These are phyloP conservation scores for Verticillium nubilum DNA, from an alignment of 2,329 filamentous ascomycete genomes.

Conservation along the genomic window DNA sequence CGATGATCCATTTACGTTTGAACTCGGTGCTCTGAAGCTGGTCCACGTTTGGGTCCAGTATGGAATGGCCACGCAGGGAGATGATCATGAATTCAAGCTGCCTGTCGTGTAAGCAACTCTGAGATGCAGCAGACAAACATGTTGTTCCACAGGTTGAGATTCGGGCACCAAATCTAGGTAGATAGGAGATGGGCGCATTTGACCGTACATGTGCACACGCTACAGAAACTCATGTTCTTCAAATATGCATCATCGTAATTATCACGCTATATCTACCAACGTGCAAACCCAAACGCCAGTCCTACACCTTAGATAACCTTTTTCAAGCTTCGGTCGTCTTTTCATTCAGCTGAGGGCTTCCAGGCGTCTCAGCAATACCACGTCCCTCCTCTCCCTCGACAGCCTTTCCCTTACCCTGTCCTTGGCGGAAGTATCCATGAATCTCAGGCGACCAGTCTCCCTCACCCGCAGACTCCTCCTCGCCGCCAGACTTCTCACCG, in stretches of 20 bases:
- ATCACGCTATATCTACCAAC: background rate
- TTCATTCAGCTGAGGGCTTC: background rate
- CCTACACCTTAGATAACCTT: background rate
- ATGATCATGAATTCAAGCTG: too few relatives aligned
- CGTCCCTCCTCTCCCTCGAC: background rate
- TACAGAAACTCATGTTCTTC: too few relatives aligned
- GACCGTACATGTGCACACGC: too few relatives aligned
- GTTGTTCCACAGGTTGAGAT: too few relatives aligned
- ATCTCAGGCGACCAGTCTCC: background rate
- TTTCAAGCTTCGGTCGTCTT: background rate
- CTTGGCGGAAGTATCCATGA: background rate
- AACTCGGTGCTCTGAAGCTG: too few relatives aligned
- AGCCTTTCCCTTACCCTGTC: background rate
- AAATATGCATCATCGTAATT: background rate
- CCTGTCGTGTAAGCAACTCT: too few relatives aligned
- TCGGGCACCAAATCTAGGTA: too few relatives aligned
- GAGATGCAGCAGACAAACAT: too few relatives aligned
- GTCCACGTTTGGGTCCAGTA: too few relatives aligned
- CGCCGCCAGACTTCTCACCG: slow-evolving; percentile 21
- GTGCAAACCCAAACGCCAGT: background rate
- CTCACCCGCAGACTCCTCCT: slow-evolving; percentile 46
- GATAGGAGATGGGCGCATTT: too few relatives aligned
- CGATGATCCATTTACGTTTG: too few relatives aligned
- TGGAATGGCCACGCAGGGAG: too few relatives aligned
- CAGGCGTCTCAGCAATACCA: background rate